These are phyloP conservation scores for Deinandra increscens DNA, from an alignment of 129 eudicot genomes.

Conservation along the genomic window DNA sequence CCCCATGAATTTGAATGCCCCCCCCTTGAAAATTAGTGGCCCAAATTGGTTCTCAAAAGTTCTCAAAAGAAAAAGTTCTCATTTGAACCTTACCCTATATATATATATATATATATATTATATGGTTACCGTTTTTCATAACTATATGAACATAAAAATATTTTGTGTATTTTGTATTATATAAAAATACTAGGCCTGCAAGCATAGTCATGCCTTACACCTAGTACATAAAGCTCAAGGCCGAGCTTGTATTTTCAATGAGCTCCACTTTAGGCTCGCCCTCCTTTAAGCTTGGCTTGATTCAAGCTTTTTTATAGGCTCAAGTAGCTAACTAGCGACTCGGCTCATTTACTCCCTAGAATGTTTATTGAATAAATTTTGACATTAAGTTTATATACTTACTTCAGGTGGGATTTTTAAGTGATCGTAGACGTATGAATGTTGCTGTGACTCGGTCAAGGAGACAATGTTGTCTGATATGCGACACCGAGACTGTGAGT, in stretches of 20 bases:
- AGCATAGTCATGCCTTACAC: too few species aligned
- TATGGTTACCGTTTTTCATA: too few species aligned
- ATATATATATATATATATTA: too few species aligned
- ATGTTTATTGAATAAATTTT: neutral
- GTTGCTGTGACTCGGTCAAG: slow-evolving; percentile 99
- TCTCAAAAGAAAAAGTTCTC: too few species aligned
- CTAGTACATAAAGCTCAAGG: neutral
- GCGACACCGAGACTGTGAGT: slow-evolving; percentile 93
- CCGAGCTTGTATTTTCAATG: neutral
- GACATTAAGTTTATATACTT: neutral
- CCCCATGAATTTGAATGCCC: too few species aligned
- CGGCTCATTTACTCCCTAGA: neutral
- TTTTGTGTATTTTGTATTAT: too few species aligned
- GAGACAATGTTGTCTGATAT: slow-evolving; percentile 88
- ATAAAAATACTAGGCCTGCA: neutral
- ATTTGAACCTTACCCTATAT: too few species aligned
- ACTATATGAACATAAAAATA: too few species aligned
- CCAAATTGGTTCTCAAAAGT: too few species aligned
- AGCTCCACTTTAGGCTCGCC: neutral
- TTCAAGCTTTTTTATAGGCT: neutral
- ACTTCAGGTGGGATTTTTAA: slow-evolving; percentile 86
- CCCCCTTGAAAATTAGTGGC: too few species aligned
- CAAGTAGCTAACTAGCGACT: neutral
- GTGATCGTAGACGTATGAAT: slow-evolving; percentile 97
- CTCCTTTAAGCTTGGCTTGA: neutral